A percentile compares a stretch with the other conserved stretches of the same genome.
These are phyloP conservation scores for Pharnaceum exiguum DNA, from an alignment of 148 eudicot species.

Conservation along the genomic window DNA sequence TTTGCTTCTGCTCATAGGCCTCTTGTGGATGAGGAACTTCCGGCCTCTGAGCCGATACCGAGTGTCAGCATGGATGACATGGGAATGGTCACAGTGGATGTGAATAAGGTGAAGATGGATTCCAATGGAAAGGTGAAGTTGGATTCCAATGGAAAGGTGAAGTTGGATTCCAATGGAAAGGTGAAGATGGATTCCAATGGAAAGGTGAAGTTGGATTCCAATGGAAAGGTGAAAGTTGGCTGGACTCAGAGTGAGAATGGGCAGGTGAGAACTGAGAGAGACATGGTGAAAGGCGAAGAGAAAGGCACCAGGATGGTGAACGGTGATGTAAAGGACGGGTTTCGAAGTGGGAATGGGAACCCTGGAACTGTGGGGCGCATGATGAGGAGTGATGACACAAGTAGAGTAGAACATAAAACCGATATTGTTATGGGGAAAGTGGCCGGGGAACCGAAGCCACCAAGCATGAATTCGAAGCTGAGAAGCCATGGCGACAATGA, in stretches of 20 bases:
- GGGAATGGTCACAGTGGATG: background rate
- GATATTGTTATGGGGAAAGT: background rate
- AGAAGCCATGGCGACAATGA: too few species aligned
- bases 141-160: background rate
- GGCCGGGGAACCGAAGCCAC: background rate
- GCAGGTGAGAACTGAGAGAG: too few species aligned
- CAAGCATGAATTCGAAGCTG: too few species aligned
- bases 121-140: background rate
- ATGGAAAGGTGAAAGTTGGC: background rate
- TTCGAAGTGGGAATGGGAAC: too few species aligned
- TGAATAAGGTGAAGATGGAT: background rate
- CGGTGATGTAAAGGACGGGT: too few species aligned
- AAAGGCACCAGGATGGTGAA: too few species aligned
- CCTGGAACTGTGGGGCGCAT: too few species aligned
- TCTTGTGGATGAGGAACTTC: background rate
- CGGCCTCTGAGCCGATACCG: background rate
- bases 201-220: background rate
- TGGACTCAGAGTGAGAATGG: too few species aligned
- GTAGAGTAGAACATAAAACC: too few species aligned
- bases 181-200: background rate
- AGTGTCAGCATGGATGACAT: background rate
- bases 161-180: background rate
- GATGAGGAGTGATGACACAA: too few species aligned
- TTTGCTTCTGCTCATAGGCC: constrained; percentile 18
- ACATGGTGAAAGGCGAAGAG: too few species aligned